These are phyloP conservation scores for Gigaspora rosea DNA, from an alignment of 192 early-diverging fungal species.

Conservation along the genomic window DNA sequence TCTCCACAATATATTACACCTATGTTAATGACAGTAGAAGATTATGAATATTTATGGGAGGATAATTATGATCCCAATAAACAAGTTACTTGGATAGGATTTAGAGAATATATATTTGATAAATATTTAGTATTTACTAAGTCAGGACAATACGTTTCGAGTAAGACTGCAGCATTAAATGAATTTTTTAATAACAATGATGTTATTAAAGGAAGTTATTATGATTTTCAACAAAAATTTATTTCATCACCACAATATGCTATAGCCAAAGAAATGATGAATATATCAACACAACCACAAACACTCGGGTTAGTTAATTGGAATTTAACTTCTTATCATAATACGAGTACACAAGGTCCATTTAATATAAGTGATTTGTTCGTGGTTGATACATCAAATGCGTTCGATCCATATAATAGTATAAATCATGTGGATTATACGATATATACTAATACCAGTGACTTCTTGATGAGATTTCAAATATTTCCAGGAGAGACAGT, in stretches of 20 bases:
- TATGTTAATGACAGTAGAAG: neutral
- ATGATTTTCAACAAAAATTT: neutral
- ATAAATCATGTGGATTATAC: neutral
- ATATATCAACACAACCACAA: neutral
- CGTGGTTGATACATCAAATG: neutral
- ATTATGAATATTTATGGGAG: neutral
- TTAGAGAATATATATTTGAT: constrained; percentile 11
- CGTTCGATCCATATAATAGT: neutral
- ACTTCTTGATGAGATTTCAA: neutral
- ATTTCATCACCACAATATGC: neutral
- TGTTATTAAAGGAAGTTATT: neutral
- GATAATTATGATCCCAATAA: neutral
- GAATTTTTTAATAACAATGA: neutral
- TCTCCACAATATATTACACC: too few species aligned
- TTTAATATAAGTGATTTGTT: neutral
- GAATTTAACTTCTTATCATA: neutral
- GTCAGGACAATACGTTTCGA: neutral
- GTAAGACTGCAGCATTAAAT: neutral
- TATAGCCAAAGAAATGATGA: constrained; percentile 1
- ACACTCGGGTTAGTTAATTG: neutral
- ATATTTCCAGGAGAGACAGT: neutral
- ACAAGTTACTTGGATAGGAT: neutral
- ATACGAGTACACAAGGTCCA: too few species aligned
- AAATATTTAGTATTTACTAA: neutral
- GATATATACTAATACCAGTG: constrained; percentile 1